These are phyloP conservation scores for Hortaea sp. DNA, from an alignment of 2,329 filamentous ascomycete genomes.

Conservation along the genomic window DNA sequence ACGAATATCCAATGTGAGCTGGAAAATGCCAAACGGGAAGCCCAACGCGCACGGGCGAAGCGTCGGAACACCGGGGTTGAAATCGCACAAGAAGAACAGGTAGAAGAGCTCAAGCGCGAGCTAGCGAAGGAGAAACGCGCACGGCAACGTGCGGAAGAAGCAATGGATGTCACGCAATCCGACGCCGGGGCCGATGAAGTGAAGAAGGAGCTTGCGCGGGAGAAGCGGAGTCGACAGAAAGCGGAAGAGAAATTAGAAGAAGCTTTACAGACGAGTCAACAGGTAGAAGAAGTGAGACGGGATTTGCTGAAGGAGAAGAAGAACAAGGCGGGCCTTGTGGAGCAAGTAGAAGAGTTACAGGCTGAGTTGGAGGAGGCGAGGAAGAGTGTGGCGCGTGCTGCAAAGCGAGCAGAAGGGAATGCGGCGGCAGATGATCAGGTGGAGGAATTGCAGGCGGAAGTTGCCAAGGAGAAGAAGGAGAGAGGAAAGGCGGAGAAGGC, in stretches of 20 bases:
- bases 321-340: constrained; percentile 23
- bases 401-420: constrained; percentile 32
- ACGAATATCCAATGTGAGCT: constrained; percentile 69
- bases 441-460: constrained; percentile 40
- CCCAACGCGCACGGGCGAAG: constrained; percentile 47
- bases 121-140: constrained; percentile 36
- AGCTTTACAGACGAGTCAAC: constrained; percentile 25
- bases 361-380: constrained; percentile 25
- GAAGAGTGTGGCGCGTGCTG: constrained; percentile 27
- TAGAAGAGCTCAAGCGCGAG: constrained; percentile 37
- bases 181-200: constrained; percentile 24
- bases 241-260: constrained; percentile 27
- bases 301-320: constrained; percentile 25
- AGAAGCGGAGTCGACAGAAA: constrained; percentile 23
- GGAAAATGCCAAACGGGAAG: constrained; percentile 67
- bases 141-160: constrained; percentile 31
- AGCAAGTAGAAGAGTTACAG: constrained; percentile 24
- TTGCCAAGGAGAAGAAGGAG: constrained; percentile 42
- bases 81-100: constrained; percentile 31
- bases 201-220: constrained; percentile 21
- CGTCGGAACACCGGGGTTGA: constrained; percentile 41
- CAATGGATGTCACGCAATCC: constrained; percentile 20
- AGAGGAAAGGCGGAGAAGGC: constrained; percentile 44
- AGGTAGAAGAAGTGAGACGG: constrained; percentile 21
- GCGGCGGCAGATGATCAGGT: constrained; percentile 31